Evolutionary conservation across 805 yeast genomes (phyloP), one percentile per base, ranked within the genome.

Genomic region (Yarrowia sp.): DNA sequence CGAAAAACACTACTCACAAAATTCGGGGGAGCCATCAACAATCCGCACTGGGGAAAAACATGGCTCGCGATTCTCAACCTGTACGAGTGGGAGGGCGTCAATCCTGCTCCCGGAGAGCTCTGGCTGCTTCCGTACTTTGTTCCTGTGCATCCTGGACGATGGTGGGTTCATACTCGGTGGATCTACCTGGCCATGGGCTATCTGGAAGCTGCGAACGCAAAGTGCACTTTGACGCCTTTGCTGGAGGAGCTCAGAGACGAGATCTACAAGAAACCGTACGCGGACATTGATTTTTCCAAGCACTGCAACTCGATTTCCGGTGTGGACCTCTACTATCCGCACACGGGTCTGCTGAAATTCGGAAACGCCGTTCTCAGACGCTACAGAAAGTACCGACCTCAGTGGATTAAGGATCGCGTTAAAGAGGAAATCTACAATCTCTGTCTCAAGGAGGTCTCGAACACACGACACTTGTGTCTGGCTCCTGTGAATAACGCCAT

Each of bases 141-240:
- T 1, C 96, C 97, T 0, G 78, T 91, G 39, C 98, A 94, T 70
- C 99, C 99, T 0, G 96, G 92, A 33, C 82, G 89, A 70, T 94
- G 98, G 99, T 94, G 99, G 99, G 97, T 93, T 21, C 99, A 94
- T 70, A 92, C 97, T 0, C 79, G 99, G 62, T 96, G 94, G 0
- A 89, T 94, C 21, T 94, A 92, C 69, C 73, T 88, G 32, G 92
- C 98, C 0, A 76, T 93, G 68, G 93, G 97, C 16, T 94, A 93
- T 71, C 71, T 94, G 8, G 83, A 87, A 13, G 77, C 88, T 53
- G 78, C 80, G 29, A 75, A 76, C 62, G 77, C 80, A 35, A 76
- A 79, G 61, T 86, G 90, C 68, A 81, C 79, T 6, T 68, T 87
- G 60, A 87, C 84, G 65, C 87, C 88, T 0, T 73, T 94, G 29